Conservation (phyloP, 352 stramenopile species). For the Globisporangium heterothallicum region DNA sequence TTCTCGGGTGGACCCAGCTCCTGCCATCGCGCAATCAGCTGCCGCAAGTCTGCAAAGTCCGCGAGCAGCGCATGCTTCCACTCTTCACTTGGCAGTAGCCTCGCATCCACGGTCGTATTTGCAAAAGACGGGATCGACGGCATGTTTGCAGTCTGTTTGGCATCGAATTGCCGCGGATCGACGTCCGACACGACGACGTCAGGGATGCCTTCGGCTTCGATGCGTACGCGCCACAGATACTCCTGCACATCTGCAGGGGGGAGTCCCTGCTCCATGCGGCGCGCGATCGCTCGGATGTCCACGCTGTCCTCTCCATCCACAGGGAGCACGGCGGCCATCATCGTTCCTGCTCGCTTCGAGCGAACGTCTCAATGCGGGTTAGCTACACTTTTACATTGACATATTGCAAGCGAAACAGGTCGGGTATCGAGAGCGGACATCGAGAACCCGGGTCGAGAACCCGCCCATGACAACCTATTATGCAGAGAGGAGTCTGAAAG, state of each 20-base stretch:
- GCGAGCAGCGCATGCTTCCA: slow-evolving; percentile 62
- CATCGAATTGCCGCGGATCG: slow-evolving; percentile 60
- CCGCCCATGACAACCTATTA: too few species aligned
- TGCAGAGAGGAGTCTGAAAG: too few species aligned
- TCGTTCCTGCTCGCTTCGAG: slow-evolving; percentile 21
- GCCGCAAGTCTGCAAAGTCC: slow-evolving; percentile 74
- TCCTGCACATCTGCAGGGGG: slow-evolving; percentile 75
- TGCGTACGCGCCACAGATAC: slow-evolving; percentile 79
- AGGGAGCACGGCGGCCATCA: slow-evolving; percentile 69
- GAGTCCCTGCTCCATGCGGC: slow-evolving; percentile 55
- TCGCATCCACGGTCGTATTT: slow-evolving; percentile 11
- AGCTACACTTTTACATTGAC: neutral
- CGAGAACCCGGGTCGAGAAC: too few species aligned
- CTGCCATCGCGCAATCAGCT: slow-evolving; percentile 71
- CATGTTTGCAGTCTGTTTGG: slow-evolving; percentile 68
- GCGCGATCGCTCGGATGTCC: slow-evolving; percentile 53
- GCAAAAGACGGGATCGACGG: slow-evolving; percentile 51
- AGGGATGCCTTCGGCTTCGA: slow-evolving; percentile 73
- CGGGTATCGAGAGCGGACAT: slow-evolving; percentile 2
- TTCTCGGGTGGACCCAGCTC: slow-evolving; percentile 47
- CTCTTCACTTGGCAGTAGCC: slow-evolving; percentile 25
- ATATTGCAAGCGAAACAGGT: neutral
- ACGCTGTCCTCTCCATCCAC: slow-evolving; percentile 45
- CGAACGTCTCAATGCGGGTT: neutral
- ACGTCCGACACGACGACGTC: slow-evolving; percentile 69